Conservation (phyloP, 2,329 filamentous ascomycete species). For the Ramichloridium luteum region DNA sequence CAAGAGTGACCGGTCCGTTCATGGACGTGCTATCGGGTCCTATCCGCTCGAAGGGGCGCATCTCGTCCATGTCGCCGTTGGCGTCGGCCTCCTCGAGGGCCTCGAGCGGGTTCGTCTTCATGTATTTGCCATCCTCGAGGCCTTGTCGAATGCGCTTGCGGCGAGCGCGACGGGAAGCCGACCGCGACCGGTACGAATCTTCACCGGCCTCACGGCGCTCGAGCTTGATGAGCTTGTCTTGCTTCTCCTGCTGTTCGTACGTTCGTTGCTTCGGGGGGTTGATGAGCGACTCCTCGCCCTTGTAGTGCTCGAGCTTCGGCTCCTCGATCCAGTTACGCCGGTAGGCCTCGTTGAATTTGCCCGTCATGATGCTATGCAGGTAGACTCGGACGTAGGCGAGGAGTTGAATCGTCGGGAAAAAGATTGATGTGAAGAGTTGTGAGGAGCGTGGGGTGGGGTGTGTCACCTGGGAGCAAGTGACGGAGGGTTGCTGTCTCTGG, state of each 20-base stretch:
- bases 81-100: slow-evolving; percentile 41
- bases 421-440: no score
- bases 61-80: slow-evolving; percentile 35
- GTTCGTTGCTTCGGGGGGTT: slow-evolving; percentile 27
- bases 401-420: no score
- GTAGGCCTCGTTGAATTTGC: slow-evolving; percentile 11
- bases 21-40: slow-evolving; percentile 44
- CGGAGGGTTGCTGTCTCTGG: no score
- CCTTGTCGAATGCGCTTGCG: slow-evolving; percentile 35
- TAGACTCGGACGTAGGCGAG: no score
- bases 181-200: slow-evolving; percentile 35
- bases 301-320: slow-evolving; percentile 16
- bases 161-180: slow-evolving; percentile 35
- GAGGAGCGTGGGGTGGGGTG: no score
- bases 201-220: slow-evolving; percentile 20
- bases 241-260: slow-evolving; percentile 35
- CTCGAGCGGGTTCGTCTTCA: slow-evolving; percentile 38
- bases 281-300: slow-evolving; percentile 14
- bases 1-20: slow-evolving; percentile 44
- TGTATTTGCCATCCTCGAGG: slow-evolving; percentile 38
- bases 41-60: slow-evolving; percentile 44
- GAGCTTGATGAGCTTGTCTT: slow-evolving; percentile 26
- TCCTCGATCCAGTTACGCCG: slow-evolving; percentile 17
- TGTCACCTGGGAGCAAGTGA: no score
- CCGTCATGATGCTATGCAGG: slow-evolving; percentile 10